These are phyloP conservation scores for Coemansia sp. DNA, from an alignment of 192 early-diverging fungal genomes.

Conservation along the genomic window DNA sequence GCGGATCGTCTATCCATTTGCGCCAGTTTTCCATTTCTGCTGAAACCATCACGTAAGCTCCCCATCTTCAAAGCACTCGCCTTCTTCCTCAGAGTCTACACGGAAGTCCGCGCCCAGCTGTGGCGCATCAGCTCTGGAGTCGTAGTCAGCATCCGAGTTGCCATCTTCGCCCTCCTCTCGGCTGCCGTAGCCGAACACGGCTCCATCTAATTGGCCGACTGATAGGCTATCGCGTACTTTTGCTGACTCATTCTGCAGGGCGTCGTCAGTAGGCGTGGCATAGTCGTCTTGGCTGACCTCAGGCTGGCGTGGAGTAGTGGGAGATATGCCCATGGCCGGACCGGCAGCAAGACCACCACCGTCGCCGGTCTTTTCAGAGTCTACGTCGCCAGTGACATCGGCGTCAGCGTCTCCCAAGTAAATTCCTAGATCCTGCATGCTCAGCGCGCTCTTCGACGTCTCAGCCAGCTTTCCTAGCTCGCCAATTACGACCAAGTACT, in stretches of 20 bases:
- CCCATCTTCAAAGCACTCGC: constrained; percentile 42
- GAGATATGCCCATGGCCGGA: constrained; percentile 23
- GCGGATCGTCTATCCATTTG: neutral
- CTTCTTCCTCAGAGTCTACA: constrained; percentile 31
- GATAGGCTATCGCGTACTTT: neutral
- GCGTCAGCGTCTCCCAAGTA: constrained; percentile 31
- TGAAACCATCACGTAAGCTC: constrained; percentile 19
- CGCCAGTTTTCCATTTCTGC: too few species aligned
- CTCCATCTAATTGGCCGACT: neutral
- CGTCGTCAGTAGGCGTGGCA: constrained; percentile 23
- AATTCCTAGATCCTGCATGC: constrained; percentile 48
- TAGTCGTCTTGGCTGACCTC: constrained; percentile 25
- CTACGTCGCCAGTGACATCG: constrained; percentile 10
- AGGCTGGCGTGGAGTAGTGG: constrained; percentile 22
- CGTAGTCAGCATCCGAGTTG: neutral
- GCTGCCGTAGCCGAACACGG: constrained; percentile 6
- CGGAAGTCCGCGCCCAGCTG: neutral
- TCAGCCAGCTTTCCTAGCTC: constrained; percentile 40
- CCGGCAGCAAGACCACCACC: constrained; percentile 1
- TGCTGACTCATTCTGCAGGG: constrained; percentile 17
- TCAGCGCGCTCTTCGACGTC: constrained; percentile 47
- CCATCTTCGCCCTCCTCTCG: constrained; percentile 29
- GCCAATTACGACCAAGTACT: constrained; percentile 29
- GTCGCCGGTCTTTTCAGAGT: constrained; percentile 11
- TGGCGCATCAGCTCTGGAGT: neutral